A percentile compares a stretch with the other conserved stretches of the same genome.
phyloP scores from a whole-genome alignment of 345 rosid species.

The Linum trigynum region DNA sequence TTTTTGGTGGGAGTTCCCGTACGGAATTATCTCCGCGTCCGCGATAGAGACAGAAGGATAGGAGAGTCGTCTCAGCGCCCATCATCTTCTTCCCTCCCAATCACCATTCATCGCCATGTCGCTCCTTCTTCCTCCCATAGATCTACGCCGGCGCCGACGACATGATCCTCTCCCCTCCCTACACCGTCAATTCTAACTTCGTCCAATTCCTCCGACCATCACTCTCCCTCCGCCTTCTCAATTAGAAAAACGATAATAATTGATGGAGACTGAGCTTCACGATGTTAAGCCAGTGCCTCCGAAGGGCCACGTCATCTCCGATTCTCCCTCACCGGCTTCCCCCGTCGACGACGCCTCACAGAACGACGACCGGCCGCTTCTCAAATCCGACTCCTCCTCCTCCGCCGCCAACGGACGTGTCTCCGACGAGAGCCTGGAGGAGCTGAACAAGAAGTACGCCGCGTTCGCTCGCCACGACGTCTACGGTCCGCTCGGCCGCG shows the following conservation, averaged over 20 bases:
- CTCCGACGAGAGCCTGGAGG: slow-evolving; percentile 40
- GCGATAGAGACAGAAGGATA: too few species aligned
- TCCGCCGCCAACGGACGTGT: slow-evolving; percentile 3
- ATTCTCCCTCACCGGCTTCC: not conserved
- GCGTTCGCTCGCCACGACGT: slow-evolving; percentile 75
- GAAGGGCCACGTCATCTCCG: slow-evolving; percentile 6
- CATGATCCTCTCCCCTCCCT: not conserved
- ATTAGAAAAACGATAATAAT: slow-evolving; percentile 7
- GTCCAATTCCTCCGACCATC: not conserved
- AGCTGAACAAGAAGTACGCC: slow-evolving; percentile 79
- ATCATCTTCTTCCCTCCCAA: not conserved
- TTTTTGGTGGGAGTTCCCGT: too few species aligned
- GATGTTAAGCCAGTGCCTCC: slow-evolving; percentile 34
- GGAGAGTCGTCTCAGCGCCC: too few species aligned
- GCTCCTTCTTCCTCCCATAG: not conserved
- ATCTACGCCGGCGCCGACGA: not conserved
- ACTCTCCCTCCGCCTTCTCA: not conserved
- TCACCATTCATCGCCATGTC: not conserved
- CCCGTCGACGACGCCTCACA: slow-evolving; percentile 23
- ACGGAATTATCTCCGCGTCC: too few species aligned
- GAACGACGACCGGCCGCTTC: slow-evolving; percentile 75
- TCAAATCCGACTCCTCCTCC: slow-evolving; percentile 41
- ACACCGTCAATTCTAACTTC: not conserved
- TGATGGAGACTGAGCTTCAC: slow-evolving; percentile 59
- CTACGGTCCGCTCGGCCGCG: slow-evolving; percentile 86